Evolutionary conservation across 1,139 yeast species (phyloP).

Genomic region (Lodderomyces jiufengensis): DNA sequence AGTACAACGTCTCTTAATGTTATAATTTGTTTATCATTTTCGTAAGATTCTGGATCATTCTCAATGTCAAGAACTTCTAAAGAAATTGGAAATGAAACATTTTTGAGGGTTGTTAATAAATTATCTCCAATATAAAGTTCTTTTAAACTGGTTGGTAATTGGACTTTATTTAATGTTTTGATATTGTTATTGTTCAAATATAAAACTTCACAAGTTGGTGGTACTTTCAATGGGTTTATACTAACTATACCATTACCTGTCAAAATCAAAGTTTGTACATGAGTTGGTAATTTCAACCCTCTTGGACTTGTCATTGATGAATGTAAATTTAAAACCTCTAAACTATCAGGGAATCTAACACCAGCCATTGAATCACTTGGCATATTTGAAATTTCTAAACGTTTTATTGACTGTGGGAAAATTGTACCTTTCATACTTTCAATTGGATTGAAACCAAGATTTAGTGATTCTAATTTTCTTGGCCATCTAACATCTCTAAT

Average conservation of each 20-base stretch:
- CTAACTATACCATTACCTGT: conserved; percentile 46
- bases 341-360: conserved; percentile 42
- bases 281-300: conserved; percentile 41
- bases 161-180: conserved; percentile 44
- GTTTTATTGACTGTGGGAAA: conserved; percentile 37
- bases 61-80: conserved; percentile 41
- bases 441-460: conserved; percentile 40
- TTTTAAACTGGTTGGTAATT: conserved; percentile 34
- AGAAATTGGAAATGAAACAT: conserved; percentile 38
- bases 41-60: conserved; percentile 38
- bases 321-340: conserved; percentile 36
- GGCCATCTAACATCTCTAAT: conserved; percentile 42
- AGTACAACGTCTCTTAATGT: conserved; percentile 42
- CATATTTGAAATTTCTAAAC: conserved; percentile 39
- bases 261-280: conserved; percentile 29
- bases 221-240: conserved; percentile 44
- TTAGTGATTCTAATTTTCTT: conserved; percentile 25
- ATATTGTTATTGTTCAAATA: conserved; percentile 41
- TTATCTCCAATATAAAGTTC: conserved; percentile 44
- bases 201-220: conserved; percentile 36
- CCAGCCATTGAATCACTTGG: conserved; percentile 51
- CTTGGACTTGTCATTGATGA: conserved; percentile 47
- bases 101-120: conserved; percentile 42
- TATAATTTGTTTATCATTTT: conserved; percentile 41
- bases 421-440: conserved; percentile 42